Percentiles rank a stretch among this genome's conserved stretches.
These are phyloP conservation scores for Fusarium nodosum DNA, from an alignment of 2,329 filamentous ascomycete genomes.

Conservation along the genomic window DNA sequence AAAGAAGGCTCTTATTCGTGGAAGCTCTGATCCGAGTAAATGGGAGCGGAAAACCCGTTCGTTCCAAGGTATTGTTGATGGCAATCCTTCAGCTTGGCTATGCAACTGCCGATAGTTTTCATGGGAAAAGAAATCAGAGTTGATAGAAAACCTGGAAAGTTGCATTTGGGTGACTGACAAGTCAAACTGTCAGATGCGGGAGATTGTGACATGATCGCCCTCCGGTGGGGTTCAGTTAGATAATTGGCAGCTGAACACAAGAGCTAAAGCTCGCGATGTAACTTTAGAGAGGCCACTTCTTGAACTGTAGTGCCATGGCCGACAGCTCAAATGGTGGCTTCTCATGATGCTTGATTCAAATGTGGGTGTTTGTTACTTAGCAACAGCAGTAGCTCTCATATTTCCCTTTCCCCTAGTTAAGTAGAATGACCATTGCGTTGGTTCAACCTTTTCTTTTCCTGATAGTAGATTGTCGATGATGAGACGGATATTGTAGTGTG, in stretches of 20 bases:
- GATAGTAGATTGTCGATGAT: conserved; percentile 9
- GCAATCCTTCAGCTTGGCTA: conserved; percentile 3
- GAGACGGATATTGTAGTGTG: conserved; percentile 13
- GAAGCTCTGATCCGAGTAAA: conserved; percentile 3
- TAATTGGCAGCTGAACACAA: conserved; percentile 25
- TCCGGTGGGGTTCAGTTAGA: conserved; percentile 13
- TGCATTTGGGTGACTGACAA: conserved; percentile 21
- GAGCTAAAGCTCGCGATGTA: conserved; percentile 33
- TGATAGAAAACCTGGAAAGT: conserved; percentile 28
- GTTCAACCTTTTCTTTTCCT: background rate
- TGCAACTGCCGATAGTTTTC: conserved; percentile 29
- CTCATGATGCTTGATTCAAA: conserved; percentile 9
- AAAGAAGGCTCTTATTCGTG: conserved; percentile 13
- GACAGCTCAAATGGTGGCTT: conserved; percentile 23
- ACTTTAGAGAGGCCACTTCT: conserved; percentile 16
- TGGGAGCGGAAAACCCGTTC: background rate
- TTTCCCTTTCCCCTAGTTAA: background rate
- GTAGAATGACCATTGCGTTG: conserved; percentile 13
- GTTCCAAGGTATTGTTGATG: background rate
- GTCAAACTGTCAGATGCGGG: conserved; percentile 40
- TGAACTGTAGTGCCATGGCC: conserved; percentile 23
- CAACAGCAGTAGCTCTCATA: conserved; percentile 4
- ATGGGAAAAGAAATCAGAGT: conserved; percentile 20
- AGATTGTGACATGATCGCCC: conserved; percentile 32
- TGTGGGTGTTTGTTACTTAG: background rate